A percentile compares a stretch with the other conserved stretches of the same genome.
Evolutionary conservation across 331 rosid species (phyloP).

Genomic region (Telfairia occidentalis): DNA sequence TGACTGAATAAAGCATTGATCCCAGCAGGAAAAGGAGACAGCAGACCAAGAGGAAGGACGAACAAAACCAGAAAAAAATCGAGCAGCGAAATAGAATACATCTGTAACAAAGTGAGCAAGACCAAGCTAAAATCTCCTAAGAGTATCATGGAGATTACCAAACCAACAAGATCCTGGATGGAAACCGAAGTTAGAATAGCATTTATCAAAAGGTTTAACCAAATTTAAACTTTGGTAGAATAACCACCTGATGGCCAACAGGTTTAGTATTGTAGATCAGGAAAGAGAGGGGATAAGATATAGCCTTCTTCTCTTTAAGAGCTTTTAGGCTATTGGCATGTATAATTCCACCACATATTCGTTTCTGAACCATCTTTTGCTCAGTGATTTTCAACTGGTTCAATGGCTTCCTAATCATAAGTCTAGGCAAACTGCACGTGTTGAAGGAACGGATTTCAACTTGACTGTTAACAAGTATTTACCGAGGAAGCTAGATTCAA

Average conservation of each 20-base stretch:
- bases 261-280: conserved; percentile 65
- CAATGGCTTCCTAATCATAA: conserved; percentile 19
- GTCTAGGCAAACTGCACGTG: conserved; percentile 34
- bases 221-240: conserved; percentile 6
- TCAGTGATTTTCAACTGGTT: conserved; percentile 34
- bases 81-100: conserved; percentile 63
- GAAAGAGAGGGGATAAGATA: conserved; percentile 52
- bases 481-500: conserved; percentile 11
- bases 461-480: conserved; percentile 3
- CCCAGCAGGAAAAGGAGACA: conserved; percentile 89
- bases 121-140: conserved; percentile 91
- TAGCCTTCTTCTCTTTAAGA: conserved; percentile 54
- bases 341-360: conserved; percentile 52
- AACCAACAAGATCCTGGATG: conserved; percentile 89
- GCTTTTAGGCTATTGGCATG: conserved; percentile 45
- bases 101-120: conserved; percentile 77
- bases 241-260: conserved; percentile 81
- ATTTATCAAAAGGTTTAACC: conserved; percentile 11
- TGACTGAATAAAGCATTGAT: conserved; percentile 91
- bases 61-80: conserved; percentile 64
- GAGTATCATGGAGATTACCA: conserved; percentile 75
- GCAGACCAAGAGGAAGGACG: conserved; percentile 70
- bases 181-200: conserved; percentile 15
- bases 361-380: conserved; percentile 41
- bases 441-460: conserved; percentile 17